Base-by-base conservation (phyloP, 2,329 filamentous ascomycete species). In the Penicillium sp. region DNA sequence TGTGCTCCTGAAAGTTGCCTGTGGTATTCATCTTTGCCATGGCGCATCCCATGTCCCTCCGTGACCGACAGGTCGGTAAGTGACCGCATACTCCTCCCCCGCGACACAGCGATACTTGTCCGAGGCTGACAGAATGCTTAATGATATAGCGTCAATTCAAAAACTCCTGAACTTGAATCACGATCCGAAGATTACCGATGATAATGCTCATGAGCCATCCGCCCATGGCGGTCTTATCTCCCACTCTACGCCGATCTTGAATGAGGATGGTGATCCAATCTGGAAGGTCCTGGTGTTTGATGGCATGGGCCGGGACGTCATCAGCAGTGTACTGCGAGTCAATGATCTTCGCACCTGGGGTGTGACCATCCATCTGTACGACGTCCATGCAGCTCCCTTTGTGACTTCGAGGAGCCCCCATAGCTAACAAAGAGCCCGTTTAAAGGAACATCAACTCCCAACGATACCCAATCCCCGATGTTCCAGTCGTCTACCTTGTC, bases 201-300 rank as follows among this genome's bases (percentile, higher is more conserved):
- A 84, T 66, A 82, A 85, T 57, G 79, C 84, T 51, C 84, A 90
- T 60, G 89, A 92, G 58, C 75, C 83, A 40, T 81, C 85, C 56
- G 71, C 77, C 35, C 88, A 88, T 70, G 88, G 56, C 7, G 59
- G 87, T 52, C 77, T 89, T 10, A 79, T 89, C 56, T 83, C 88
- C 55, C 85, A 89, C 22, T 85, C 88, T 39, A 88, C 88, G n/a
- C 89, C 91, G 16, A 90, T 97, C 54, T 81, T 96, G 61, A 92
- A 92, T 67, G 84, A 91, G 49, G 89, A 96, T 68, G 92, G 93
- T 63, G 91, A 96, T 70, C 93, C 94, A 0, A 93, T 97, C 79
- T 98, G 94, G 94, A 98, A 98, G 77, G 91, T 98, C 6, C 82
- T 99, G 54, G 92, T 99, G 10, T 98, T 99, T 73, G 96, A 99